These are phyloP conservation scores for Dictyostelium citrinum DNA, from an alignment of 78 protist species.

Conservation along the genomic window DNA sequence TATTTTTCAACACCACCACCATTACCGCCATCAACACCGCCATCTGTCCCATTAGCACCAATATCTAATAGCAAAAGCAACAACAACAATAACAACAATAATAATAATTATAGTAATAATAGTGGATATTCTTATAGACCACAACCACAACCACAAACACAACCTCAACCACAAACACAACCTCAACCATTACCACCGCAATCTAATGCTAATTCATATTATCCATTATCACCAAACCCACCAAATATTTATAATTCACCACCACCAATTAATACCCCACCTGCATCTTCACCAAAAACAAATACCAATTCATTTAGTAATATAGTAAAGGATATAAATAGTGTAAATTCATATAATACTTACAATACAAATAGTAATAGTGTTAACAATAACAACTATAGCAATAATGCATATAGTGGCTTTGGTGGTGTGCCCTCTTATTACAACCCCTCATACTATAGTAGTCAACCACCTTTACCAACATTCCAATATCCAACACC, in stretches of 20 bases:
- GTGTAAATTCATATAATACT: conserved; percentile 6
- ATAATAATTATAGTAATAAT: neutral
- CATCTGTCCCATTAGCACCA: neutral
- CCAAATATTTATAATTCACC: neutral
- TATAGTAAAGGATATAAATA: neutral
- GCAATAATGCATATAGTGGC: neutral
- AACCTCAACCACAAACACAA: neutral
- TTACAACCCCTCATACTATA: neutral
- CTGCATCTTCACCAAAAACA: neutral
- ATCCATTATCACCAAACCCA: neutral
- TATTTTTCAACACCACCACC: neutral
- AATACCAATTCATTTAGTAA: neutral
- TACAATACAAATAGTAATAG: neutral
- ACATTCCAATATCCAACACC: neutral
- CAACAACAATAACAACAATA: neutral
- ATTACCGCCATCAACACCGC: neutral
- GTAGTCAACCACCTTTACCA: neutral
- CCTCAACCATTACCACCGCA: neutral
- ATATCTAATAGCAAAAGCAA: neutral
- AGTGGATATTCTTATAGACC: neutral
- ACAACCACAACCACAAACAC: conserved; percentile 1
- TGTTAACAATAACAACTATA: neutral
- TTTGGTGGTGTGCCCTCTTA: neutral
- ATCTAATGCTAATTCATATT: neutral
- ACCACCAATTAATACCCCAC: neutral